Percentiles rank a stretch among this genome's conserved stretches.
Evolutionary conservation across 441 rosid genomes (phyloP).

Genomic region (Jatropha podagrica): DNA sequence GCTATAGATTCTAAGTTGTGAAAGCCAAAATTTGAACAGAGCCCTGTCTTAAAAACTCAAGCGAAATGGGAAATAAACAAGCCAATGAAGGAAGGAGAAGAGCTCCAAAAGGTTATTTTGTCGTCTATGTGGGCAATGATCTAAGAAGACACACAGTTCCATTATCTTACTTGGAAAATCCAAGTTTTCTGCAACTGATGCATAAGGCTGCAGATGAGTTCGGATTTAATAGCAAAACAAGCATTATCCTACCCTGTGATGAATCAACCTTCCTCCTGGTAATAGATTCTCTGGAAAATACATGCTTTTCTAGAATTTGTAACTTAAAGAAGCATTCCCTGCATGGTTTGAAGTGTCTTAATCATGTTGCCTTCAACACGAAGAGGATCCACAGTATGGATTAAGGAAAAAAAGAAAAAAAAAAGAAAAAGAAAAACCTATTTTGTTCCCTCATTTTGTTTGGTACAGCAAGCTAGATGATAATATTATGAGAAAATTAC

Average conservation of each 20-base stretch:
- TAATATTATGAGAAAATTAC: too few species aligned
- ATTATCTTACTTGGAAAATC: constrained; percentile 24
- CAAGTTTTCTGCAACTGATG: constrained; percentile 26
- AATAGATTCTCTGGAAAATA: not conserved
- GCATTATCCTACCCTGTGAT: constrained; percentile 36
- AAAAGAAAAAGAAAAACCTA: too few species aligned
- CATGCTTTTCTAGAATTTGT: not conserved
- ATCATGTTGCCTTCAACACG: too few species aligned
- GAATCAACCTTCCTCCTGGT: constrained; percentile 4
- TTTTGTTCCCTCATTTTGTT: too few species aligned
- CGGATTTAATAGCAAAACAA: constrained; percentile 24
- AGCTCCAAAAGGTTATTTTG: constrained; percentile 15
- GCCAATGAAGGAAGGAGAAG: not conserved
- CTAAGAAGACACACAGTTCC: constrained; percentile 26
- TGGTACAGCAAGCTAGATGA: too few species aligned
- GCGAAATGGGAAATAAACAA: not conserved
- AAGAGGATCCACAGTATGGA: too few species aligned
- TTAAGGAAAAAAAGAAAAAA: too few species aligned
- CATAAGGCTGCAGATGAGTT: constrained; percentile 36
- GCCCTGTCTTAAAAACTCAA: too few species aligned
- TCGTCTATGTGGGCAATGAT: constrained; percentile 29
- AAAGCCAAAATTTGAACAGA: not conserved
- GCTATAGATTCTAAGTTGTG: too few species aligned
- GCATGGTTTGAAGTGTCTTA: too few species aligned
- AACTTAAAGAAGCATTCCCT: too few species aligned